phyloP scores from a whole-genome alignment of 257 asterid genomes.

The Solanum clarkiae region DNA sequence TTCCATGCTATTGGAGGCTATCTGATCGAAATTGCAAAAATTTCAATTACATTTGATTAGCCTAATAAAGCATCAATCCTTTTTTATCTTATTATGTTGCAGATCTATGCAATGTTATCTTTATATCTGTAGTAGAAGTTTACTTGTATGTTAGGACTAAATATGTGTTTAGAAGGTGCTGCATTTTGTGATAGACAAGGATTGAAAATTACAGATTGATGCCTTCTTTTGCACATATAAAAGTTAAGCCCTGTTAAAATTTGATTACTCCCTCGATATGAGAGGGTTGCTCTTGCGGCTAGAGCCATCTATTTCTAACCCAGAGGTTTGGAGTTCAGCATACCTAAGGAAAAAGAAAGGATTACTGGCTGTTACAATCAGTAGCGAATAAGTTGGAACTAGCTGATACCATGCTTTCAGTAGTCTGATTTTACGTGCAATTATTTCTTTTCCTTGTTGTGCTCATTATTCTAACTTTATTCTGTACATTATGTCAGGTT shows the following conservation, averaged over 20 bases:
- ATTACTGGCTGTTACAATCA: neutral
- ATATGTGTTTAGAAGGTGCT: neutral
- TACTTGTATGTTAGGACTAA: neutral
- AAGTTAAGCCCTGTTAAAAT: neutral
- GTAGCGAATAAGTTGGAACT: neutral
- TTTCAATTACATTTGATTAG: neutral
- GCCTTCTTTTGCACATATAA: neutral
- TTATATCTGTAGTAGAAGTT: neutral
- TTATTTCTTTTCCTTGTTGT: neutral
- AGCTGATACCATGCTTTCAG: neutral
- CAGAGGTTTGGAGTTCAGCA: neutral
- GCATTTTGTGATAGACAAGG: neutral
- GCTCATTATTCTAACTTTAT: conserved; percentile 1
- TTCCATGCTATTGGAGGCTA: conserved; percentile 92
- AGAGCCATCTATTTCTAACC: neutral
- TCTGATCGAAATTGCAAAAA: neutral
- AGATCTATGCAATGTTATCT: conserved; percentile 21
- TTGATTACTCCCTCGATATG: neutral
- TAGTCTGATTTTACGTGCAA: neutral
- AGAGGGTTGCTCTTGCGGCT: neutral
- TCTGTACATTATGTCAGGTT: conserved; percentile 44
- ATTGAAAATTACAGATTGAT: neutral
- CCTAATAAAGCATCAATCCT: neutral
- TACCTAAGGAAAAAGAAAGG: neutral
- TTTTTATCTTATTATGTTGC: neutral